Evolutionary conservation across 2,329 filamentous ascomycete genomes (phyloP).

Genomic region (Aspergillus sp.): DNA sequence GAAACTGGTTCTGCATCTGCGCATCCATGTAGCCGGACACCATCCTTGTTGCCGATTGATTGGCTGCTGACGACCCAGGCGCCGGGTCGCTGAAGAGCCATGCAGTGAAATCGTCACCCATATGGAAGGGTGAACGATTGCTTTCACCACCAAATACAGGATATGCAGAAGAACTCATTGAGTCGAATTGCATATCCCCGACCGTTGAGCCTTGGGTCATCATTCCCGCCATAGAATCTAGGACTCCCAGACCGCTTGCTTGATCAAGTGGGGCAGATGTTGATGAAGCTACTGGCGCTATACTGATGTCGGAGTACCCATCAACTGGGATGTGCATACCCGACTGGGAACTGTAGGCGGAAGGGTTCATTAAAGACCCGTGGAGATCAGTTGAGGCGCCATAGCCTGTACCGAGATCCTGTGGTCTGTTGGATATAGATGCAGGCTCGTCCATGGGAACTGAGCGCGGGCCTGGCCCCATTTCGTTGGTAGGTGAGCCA

Average conservation of each 20-base stretch:
- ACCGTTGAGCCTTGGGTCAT: conserved; percentile 25
- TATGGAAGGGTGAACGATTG: conserved; percentile 82
- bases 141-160: conserved; percentile 86
- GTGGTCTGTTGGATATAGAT: conserved; percentile 14
- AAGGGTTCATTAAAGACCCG: conserved; percentile 19
- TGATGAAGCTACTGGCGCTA: conserved; percentile 21
- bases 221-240: conserved; percentile 27
- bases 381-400: conserved; percentile 21
- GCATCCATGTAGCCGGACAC: conserved; percentile 43
- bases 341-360: conserved; percentile 17
- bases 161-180: conserved; percentile 54
- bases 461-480: conserved; percentile 17
- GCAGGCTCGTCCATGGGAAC: conserved; percentile 7
- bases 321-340: conserved; percentile 18
- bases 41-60: conserved; percentile 41
- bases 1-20: conserved; percentile 52
- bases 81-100: conserved; percentile 76
- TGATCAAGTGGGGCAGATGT: conserved; percentile 27
- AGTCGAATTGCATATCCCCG: conserved; percentile 34
- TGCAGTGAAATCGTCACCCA: conserved; percentile 83
- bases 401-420: conserved; percentile 16
- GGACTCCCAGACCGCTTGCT: conserved; percentile 24
- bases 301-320: conserved; percentile 21
- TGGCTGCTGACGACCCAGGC: conserved; percentile 54
- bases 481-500: conserved; percentile 15